Percentiles rank a stretch among this genome's conserved stretches.
These are phyloP conservation scores for Iberis pinnata DNA, from an alignment of 345 rosid genomes.

Conservation along the genomic window DNA sequence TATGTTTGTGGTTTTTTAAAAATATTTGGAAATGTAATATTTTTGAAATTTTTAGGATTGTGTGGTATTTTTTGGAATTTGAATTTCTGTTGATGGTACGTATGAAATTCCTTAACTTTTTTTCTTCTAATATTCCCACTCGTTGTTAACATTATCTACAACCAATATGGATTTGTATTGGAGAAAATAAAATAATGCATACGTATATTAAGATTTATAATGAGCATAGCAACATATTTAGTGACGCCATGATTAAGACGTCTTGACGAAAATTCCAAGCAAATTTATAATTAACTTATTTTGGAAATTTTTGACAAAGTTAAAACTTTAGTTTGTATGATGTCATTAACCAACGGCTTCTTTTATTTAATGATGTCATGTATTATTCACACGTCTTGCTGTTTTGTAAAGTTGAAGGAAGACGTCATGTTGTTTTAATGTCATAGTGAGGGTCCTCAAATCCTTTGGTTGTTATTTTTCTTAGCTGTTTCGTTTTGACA, in stretches of 20 bases:
- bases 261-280: conserved; percentile 4
- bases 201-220: conserved; percentile 26
- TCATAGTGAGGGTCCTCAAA: conserved; percentile 18
- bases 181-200: conserved; percentile 13
- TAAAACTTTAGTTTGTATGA: conserved; percentile 3
- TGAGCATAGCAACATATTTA: conserved; percentile 24
- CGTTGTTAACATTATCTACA: conserved; percentile 13
- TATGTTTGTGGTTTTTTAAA: no score
- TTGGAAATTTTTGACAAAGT: conserved; percentile 4
- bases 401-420: conserved; percentile 21
- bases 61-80: no score
- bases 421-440: conserved; percentile 29
- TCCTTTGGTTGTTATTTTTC: conserved; percentile 1
- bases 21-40: no score
- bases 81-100: no score
- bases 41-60: no score
- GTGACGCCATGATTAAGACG: conserved; percentile 22
- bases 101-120: no score
- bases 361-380: no score
- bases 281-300: neutral
- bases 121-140: neutral
- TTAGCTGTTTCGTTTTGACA: conserved; percentile 27
- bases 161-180: conserved; percentile 1
- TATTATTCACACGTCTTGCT: conserved; percentile 18
- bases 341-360: no score